phyloP scores from a whole-genome alignment of 768 basidiomycete species.

The Panaeolus cyanescens region DNA sequence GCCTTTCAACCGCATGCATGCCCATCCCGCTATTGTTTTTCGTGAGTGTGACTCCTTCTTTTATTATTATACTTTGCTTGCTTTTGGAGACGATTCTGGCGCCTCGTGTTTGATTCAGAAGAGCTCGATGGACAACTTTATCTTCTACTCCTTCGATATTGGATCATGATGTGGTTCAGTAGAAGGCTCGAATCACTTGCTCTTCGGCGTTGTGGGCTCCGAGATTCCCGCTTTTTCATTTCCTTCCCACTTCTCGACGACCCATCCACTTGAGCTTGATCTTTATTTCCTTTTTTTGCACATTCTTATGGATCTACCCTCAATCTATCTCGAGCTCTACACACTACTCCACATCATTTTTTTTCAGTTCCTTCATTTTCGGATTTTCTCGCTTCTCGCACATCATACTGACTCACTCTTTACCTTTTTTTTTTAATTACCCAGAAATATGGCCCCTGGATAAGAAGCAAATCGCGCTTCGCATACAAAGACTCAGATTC shows the following conservation, averaged over 20 bases:
- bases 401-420: not conserved
- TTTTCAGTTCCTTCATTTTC: not conserved
- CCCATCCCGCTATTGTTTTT: constrained; percentile 60
- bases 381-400: not conserved
- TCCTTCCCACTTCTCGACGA: not conserved
- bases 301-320: not conserved
- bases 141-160: not conserved
- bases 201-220: not conserved
- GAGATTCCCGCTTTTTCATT: not conserved
- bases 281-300: not conserved
- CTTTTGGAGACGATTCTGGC: not conserved
- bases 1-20: constrained; percentile 48
- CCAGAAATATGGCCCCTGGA: constrained; percentile 54
- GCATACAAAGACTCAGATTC: constrained; percentile 41
- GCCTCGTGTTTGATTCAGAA: not conserved
- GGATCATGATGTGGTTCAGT: not conserved
- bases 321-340: not conserved
- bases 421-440: constrained; percentile 8
- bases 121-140: too few relatives aligned
- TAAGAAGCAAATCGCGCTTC: constrained; percentile 45
- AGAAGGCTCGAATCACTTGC: not conserved
- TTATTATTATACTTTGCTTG: not conserved
- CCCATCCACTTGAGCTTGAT: not conserved
- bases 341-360: too few relatives aligned
- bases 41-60: constrained; percentile 35